Evolutionary conservation across 176 grass and related monocot genomes (phyloP).

Genomic region (Oryza rufipogon): DNA sequence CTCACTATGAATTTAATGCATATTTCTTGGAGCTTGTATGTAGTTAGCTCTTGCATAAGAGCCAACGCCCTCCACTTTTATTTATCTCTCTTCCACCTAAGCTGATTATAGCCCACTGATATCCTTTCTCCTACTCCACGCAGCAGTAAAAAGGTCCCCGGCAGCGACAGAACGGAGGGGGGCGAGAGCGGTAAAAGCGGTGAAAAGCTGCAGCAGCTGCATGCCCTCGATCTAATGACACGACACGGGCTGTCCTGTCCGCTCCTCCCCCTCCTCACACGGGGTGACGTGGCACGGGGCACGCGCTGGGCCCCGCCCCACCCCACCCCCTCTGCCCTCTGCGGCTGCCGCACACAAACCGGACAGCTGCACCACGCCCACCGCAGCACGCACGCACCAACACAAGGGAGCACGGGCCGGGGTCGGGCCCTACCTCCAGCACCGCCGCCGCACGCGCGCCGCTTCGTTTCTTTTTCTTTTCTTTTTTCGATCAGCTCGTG

Average conservation of each 20-base stretch:
- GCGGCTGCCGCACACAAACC: slow-evolving; percentile 41
- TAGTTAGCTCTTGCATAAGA: too few species aligned
- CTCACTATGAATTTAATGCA: too few species aligned
- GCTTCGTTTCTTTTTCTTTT: neutral
- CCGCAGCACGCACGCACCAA: neutral
- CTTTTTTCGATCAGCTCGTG: too few species aligned
- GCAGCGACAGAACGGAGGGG: neutral
- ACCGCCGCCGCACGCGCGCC: too few species aligned
- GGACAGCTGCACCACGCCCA: neutral
- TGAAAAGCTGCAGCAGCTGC: neutral
- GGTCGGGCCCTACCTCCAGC: too few species aligned
- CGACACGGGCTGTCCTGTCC: slow-evolving; percentile 13
- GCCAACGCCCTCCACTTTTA: too few species aligned
- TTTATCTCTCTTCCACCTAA: too few species aligned
- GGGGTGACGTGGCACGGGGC: neutral
- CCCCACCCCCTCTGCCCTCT: neutral
- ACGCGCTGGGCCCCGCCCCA: neutral
- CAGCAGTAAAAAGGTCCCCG: neutral
- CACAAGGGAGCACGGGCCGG: too few species aligned
- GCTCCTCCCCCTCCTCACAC: too few species aligned
- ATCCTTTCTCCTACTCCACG: neutral
- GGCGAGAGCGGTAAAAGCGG: neutral
- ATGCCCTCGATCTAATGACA: neutral
- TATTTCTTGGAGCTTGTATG: too few species aligned
- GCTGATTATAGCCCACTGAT: too few species aligned